Percentiles rank a stretch among this genome's conserved stretches.
Conservation (phyloP, 1,139 yeast genomes). For the Saccharomycopsis phalli region DNA sequence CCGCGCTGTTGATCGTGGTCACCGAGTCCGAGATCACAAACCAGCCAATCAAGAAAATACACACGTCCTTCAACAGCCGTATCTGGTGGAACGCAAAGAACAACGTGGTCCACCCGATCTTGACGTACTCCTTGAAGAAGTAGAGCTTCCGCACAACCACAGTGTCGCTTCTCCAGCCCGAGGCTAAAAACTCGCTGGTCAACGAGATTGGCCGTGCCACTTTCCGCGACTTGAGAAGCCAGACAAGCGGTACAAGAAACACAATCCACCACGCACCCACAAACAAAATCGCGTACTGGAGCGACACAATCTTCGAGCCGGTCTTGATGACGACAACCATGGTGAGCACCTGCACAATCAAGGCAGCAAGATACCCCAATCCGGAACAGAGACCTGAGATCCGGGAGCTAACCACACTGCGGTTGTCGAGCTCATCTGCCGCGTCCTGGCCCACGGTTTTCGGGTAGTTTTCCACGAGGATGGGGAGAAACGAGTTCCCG, state of each 20-base stretch:
- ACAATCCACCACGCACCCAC: constrained; percentile 68
- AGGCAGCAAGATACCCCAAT: constrained; percentile 54
- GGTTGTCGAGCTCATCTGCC: constrained; percentile 9
- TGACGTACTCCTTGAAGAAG: constrained; percentile 30
- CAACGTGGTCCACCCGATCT: constrained; percentile 53
- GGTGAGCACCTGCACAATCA: constrained; percentile 50
- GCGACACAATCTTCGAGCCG: constrained; percentile 36
- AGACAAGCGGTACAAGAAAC: constrained; percentile 50
- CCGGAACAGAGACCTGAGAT: constrained; percentile 63
- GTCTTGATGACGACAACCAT: constrained; percentile 38
- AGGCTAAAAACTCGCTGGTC: constrained; percentile 17
- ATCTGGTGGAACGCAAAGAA: constrained; percentile 46
- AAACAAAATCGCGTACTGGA: constrained; percentile 45
- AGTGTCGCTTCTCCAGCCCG: constrained; percentile 8
- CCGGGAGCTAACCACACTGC: constrained; percentile 33
- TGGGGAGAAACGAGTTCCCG: constrained; percentile 63
- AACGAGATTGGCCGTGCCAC: constrained; percentile 18
- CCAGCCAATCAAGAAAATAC: constrained; percentile 56
- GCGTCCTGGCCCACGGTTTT: not conserved
- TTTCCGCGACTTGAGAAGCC: constrained; percentile 35
- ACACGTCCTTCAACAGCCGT: constrained; percentile 47
- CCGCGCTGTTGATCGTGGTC: constrained; percentile 67
- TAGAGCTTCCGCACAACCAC: constrained; percentile 8
- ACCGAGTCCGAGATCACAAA: constrained; percentile 60
- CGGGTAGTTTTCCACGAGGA: constrained; percentile 35